These are phyloP conservation scores for Termitomyces sp. DNA, from an alignment of 768 basidiomycete genomes.

Conservation along the genomic window DNA sequence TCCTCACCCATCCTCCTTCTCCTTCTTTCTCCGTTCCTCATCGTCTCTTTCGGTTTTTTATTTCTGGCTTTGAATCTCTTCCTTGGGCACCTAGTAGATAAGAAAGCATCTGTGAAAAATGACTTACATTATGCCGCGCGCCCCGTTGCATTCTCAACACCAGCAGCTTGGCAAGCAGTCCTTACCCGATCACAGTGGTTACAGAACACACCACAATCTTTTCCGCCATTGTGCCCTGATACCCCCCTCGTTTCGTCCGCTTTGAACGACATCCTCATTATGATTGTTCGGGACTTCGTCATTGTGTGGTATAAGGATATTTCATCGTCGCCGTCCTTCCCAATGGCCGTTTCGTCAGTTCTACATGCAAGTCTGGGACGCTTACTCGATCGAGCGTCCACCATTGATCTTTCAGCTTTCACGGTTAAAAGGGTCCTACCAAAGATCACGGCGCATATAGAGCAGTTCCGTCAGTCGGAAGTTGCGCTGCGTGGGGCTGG, in stretches of 20 bases:
- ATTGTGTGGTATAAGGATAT: slow-evolving; percentile 83
- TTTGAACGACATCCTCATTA: slow-evolving; percentile 73
- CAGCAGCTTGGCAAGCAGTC: slow-evolving; percentile 92
- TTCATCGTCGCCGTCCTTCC: slow-evolving; percentile 85
- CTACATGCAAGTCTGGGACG: slow-evolving; percentile 62
- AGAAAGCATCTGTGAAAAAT: slow-evolving; percentile 25
- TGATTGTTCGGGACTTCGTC: slow-evolving; percentile 85
- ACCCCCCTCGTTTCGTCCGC: slow-evolving; percentile 62
- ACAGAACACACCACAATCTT: slow-evolving; percentile 58
- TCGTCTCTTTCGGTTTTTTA: slow-evolving; percentile 39
- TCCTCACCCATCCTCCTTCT: slow-evolving; percentile 64
- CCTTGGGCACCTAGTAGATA: slow-evolving; percentile 55
- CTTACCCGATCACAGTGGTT: slow-evolving; percentile 90
- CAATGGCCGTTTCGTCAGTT: slow-evolving; percentile 71
- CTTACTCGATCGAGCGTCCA: slow-evolving; percentile 47
- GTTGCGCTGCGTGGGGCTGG: slow-evolving; percentile 77
- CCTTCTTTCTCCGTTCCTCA: slow-evolving; percentile 55
- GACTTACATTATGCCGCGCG: slow-evolving; percentile 53
- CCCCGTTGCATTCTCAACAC: slow-evolving; percentile 83
- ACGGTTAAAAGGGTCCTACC: slow-evolving; percentile 83
- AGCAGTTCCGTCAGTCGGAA: slow-evolving; percentile 88
- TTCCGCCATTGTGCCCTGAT: slow-evolving; percentile 60
- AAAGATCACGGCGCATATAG: slow-evolving; percentile 83
- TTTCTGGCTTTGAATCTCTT: slow-evolving; percentile 51
- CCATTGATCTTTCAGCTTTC: slow-evolving; percentile 68